Percentiles rank a stretch among this genome's conserved stretches.
Evolutionary conservation across 2,329 filamentous ascomycete genomes (phyloP).

Genomic region (Onygena corvina): DNA sequence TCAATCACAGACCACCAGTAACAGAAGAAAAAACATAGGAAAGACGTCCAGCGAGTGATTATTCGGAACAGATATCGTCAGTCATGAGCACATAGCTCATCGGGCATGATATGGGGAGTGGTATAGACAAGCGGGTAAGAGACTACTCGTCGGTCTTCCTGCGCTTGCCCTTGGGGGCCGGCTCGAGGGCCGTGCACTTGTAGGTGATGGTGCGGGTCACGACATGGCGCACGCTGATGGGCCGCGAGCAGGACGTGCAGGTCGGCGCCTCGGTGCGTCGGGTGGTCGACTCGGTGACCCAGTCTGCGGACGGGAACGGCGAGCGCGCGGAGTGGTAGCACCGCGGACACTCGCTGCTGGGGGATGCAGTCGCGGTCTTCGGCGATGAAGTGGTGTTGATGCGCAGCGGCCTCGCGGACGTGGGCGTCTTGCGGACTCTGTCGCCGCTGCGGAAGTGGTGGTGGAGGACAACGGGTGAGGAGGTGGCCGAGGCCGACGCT

Average conservation of each 20-base stretch:
- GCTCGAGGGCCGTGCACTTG: slow-evolving; percentile 62
- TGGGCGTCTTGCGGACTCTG: slow-evolving; percentile 46
- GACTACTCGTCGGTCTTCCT: slow-evolving; percentile 47
- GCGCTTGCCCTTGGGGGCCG: slow-evolving; percentile 84
- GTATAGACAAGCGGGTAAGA: background rate
- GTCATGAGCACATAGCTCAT: slow-evolving; percentile 2
- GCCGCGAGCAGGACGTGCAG: slow-evolving; percentile 46
- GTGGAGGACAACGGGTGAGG: slow-evolving; percentile 27
- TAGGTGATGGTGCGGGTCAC: slow-evolving; percentile 81
- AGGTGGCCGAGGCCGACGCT: slow-evolving; percentile 40
- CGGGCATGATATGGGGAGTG: background rate
- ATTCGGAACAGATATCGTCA: background rate
- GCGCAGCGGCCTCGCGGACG: slow-evolving; percentile 49
- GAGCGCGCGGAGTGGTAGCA: slow-evolving; percentile 56
- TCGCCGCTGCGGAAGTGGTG: slow-evolving; percentile 27
- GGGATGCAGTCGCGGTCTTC: slow-evolving; percentile 42
- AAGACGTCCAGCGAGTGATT: background rate
- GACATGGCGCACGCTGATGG: slow-evolving; percentile 66
- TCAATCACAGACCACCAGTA: background rate
- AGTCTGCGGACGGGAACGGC: slow-evolving; percentile 71
- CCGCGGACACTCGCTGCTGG: slow-evolving; percentile 54
- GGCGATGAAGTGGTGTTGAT: slow-evolving; percentile 58
- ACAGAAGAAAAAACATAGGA: background rate
- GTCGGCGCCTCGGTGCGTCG: slow-evolving; percentile 50
- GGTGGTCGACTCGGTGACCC: slow-evolving; percentile 59